phyloP scores from a whole-genome alignment of 306 rosid genomes.

The Carpinus viminea region DNA sequence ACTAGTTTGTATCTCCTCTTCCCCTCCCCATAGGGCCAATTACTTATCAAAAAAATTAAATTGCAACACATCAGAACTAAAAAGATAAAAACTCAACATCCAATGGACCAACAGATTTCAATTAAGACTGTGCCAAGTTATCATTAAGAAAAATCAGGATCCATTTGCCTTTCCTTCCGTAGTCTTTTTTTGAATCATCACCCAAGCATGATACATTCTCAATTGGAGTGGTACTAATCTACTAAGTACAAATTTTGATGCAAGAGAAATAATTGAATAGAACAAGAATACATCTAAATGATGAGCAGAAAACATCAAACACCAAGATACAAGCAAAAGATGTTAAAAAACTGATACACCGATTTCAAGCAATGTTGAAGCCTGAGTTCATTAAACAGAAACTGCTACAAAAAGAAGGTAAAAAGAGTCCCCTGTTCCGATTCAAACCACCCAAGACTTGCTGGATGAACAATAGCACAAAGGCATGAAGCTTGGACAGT shows the following conservation, averaged over 20 bases:
- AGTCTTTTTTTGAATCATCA: not conserved
- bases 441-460: not conserved
- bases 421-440: not conserved
- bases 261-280: not conserved
- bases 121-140: not conserved
- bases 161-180: not conserved
- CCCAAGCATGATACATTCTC: not conserved
- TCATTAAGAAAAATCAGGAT: not conserved
- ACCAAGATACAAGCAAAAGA: not conserved
- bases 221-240: not conserved
- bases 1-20: too few species aligned
- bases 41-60: not conserved
- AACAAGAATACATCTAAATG: not conserved
- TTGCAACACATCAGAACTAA: not conserved
- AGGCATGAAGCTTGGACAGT: not conserved
- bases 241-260: not conserved
- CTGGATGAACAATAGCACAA: not conserved
- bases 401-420: not conserved
- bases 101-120: not conserved
- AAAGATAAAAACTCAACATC: not conserved
- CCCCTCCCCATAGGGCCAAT: too few species aligned
- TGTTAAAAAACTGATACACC: not conserved
- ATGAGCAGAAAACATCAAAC: not conserved
- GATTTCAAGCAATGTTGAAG: not conserved
- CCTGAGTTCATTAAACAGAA: not conserved